Evolutionary conservation across 1,284 basidiomycete genomes (phyloP), one percentile per base, ranked within the genome.

Genomic region (Rhodotorula sp.): DNA sequence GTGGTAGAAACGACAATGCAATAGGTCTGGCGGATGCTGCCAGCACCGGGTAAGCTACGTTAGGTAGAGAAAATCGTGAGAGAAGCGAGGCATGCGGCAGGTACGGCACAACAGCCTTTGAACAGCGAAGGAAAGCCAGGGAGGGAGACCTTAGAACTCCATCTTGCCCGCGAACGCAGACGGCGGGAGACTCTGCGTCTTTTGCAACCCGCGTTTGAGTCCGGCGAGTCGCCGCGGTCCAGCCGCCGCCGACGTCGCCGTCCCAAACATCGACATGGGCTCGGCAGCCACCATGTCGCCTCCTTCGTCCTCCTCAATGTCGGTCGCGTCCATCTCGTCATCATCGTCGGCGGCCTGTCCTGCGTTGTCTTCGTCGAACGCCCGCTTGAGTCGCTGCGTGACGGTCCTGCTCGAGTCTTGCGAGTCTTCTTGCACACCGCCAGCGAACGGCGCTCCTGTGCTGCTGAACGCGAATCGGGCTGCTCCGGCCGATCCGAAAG

Each of bases 301-400:
- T 42, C 68, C 68, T 18, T 54, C 66, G 10, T 74, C 73, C 60
- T 74, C 73, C 60, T 74, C 73, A 48, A 71, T 66, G 46, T 74
- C 73, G 10, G 73, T 74, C 33, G 65, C 30, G 15, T 22, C 68
- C 73, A 74, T 71, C 29, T 71, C 73, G 10, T 67, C 60, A 60
- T 71, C 72, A 8, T 68, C 66, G 17, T 42, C 59, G 29, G 26
- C 62, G 48, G 29, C 42, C 45, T 6, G 29, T 4, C 12, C n/a
- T 45, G 55, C 64, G 24, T 57, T 56, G 5, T 54, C 67, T 14
- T 37, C 62, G n/a, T 62, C 67, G 37, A 59, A 55, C 0, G 62
- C 58, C 4, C 70, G 67, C 57, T 71, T 71, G 24, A 67, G n/a
- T 7, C 69, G 51, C n/a, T 56, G 61, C 14, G 64, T 66, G 26